Evolutionary conservation across 2,329 filamentous ascomycete species (phyloP).

Genomic region (Pseudogymnoascus sp.): DNA sequence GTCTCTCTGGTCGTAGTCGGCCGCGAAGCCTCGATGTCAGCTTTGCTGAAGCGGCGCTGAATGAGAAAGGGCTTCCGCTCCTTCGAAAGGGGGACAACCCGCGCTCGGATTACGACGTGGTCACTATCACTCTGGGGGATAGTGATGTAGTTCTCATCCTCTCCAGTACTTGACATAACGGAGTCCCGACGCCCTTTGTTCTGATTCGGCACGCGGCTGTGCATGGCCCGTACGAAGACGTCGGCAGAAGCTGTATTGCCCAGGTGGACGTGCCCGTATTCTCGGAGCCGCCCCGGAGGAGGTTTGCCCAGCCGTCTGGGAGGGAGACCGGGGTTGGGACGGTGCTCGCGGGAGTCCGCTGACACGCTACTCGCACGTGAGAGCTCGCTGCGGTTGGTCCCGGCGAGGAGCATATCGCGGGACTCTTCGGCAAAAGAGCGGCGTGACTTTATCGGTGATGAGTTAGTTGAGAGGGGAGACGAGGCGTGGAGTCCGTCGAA

Average conservation of each 20-base stretch:
- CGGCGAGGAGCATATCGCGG: slow-evolving; percentile 9
- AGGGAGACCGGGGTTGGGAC: slow-evolving; percentile 11
- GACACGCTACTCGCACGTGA: background rate
- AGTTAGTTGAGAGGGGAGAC: background rate
- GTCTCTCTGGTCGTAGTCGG: background rate
- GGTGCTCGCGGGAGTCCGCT: background rate
- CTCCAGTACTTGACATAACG: background rate
- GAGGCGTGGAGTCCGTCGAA: background rate
- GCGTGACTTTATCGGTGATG: background rate
- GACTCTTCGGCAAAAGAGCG: slow-evolving; percentile 6
- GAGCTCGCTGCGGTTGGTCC: slow-evolving; percentile 1
- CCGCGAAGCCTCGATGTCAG: slow-evolving; percentile 34
- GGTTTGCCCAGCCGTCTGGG: slow-evolving; percentile 18
- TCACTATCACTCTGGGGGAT: background rate
- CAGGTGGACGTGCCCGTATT: slow-evolving; percentile 37
- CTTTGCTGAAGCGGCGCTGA: slow-evolving; percentile 36
- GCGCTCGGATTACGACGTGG: slow-evolving; percentile 35
- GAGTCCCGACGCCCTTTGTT: background rate
- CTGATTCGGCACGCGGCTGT: slow-evolving; percentile 30
- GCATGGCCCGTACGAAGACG: slow-evolving; percentile 38
- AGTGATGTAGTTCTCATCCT: background rate
- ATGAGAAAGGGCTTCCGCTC: slow-evolving; percentile 41
- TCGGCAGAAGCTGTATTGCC: slow-evolving; percentile 36
- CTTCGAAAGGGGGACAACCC: slow-evolving; percentile 35
- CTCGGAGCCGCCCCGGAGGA: slow-evolving; percentile 32